These are phyloP conservation scores for Cadophora gregata DNA, from an alignment of 2,329 filamentous ascomycete species.

Conservation along the genomic window DNA sequence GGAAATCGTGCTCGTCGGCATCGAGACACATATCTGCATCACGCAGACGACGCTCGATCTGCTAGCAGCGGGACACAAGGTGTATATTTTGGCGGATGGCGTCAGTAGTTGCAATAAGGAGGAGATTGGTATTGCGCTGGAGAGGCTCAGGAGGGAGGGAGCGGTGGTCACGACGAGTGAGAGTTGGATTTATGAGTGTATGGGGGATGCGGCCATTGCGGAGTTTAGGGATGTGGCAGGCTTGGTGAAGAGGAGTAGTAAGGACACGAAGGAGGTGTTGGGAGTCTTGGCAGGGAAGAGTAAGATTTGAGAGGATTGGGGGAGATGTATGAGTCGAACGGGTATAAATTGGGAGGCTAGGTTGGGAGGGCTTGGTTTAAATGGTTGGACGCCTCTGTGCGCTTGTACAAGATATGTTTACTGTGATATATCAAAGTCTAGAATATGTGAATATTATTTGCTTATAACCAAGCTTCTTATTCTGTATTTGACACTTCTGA, in stretches of 20 bases:
- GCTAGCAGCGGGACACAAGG: slow-evolving; percentile 73
- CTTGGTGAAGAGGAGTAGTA: slow-evolving; percentile 78
- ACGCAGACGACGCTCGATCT: slow-evolving; percentile 91
- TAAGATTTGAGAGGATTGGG: slow-evolving; percentile 54
- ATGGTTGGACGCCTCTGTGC: neutral
- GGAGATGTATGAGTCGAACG: neutral
- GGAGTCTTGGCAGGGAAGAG: slow-evolving; percentile 69
- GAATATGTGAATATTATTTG: slow-evolving; percentile 1
- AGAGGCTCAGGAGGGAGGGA: slow-evolving; percentile 75
- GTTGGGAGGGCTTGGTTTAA: neutral
- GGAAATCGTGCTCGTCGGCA: slow-evolving; percentile 82
- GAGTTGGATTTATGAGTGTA: slow-evolving; percentile 85
- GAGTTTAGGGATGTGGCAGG: slow-evolving; percentile 77
- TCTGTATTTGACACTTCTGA: neutral
- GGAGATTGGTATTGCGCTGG: slow-evolving; percentile 81
- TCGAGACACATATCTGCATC: slow-evolving; percentile 93
- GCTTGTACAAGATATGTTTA: neutral
- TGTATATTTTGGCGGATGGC: slow-evolving; percentile 88
- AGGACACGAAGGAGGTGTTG: slow-evolving; percentile 73
- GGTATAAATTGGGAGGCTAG: neutral
- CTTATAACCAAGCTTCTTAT: neutral
- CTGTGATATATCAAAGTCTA: neutral
- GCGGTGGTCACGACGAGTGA: slow-evolving; percentile 85
- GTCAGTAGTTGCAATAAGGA: slow-evolving; percentile 86
- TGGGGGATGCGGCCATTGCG: slow-evolving; percentile 78